A percentile compares a stretch with the other conserved stretches of the same genome.
Conservation (phyloP, 2,329 filamentous ascomycete genomes). For the Trichoderma afroharzianum region DNA sequence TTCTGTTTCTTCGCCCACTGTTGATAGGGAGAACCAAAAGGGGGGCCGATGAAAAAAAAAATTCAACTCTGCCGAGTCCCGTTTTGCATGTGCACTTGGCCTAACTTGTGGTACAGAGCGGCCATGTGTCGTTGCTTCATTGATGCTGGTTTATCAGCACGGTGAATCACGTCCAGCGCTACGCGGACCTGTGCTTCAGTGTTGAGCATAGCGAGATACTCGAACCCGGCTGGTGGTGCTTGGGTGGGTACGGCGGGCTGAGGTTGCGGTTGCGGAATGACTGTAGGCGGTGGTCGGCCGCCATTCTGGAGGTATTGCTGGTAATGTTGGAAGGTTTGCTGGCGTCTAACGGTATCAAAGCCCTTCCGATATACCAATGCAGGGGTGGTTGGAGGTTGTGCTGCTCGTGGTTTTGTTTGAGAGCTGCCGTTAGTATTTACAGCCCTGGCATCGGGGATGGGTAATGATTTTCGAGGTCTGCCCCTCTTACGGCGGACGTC, state of each 20-base stretch:
- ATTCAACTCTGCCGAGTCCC: constrained; percentile 15
- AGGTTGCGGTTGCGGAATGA: background rate
- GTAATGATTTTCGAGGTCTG: constrained; percentile 10
- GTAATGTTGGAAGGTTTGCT: constrained; percentile 13
- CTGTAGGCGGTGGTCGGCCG: background rate
- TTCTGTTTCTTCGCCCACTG: background rate
- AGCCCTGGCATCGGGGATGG: background rate
- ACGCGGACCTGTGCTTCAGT: constrained; percentile 58
- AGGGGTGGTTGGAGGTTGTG: background rate
- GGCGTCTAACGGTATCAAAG: background rate
- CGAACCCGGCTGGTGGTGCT: background rate
- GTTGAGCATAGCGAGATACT: background rate
- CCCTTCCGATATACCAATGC: background rate
- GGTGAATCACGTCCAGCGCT: constrained; percentile 61
- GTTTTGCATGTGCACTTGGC: constrained; percentile 10
- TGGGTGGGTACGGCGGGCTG: background rate
- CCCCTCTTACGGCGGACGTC: constrained; percentile 6
- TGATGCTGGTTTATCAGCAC: constrained; percentile 17
- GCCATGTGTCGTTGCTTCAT: constrained; percentile 15
- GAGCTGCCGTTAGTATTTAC: background rate
- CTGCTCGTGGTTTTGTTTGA: background rate
- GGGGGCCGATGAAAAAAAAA: background rate
- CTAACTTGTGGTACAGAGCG: constrained; percentile 17
- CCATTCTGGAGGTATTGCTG: constrained; percentile 5
- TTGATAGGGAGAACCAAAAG: background rate